Percentiles rank a stretch among this genome's conserved stretches.
phyloP scores from a whole-genome alignment of 2,329 filamentous ascomycete genomes.

The Xylogone sp. region DNA sequence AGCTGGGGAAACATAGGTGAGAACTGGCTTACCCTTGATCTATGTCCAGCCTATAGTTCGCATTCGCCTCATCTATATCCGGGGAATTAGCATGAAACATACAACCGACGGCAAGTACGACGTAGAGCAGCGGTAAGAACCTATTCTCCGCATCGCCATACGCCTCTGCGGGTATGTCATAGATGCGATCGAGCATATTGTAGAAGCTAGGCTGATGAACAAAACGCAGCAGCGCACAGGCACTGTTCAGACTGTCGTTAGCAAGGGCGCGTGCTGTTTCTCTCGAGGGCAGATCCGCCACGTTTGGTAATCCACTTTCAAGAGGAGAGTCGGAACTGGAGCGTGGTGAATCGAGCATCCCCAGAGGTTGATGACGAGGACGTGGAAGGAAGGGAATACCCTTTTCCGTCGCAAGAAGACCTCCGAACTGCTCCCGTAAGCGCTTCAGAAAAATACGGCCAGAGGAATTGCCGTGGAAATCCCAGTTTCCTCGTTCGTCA shows the following conservation, averaged over 20 bases:
- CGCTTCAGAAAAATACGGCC: constrained; percentile 83
- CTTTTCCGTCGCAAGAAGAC: constrained; percentile 62
- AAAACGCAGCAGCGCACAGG: constrained; percentile 60
- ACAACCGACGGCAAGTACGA: constrained; percentile 68
- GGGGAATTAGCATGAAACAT: constrained; percentile 61
- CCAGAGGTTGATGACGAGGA: constrained; percentile 58
- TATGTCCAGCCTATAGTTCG: constrained; percentile 46
- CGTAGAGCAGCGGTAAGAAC: constrained; percentile 68
- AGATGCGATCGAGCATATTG: constrained; percentile 71
- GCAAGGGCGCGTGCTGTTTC: constrained; percentile 51
- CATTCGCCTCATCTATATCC: constrained; percentile 37
- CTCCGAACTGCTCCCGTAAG: constrained; percentile 83
- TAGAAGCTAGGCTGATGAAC: constrained; percentile 82
- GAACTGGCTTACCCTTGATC: constrained; percentile 50
- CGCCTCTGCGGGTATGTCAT: constrained; percentile 61
- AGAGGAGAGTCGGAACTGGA: constrained; percentile 25
- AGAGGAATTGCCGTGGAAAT: constrained; percentile 92
- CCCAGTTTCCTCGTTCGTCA: constrained; percentile 87
- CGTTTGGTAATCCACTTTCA: constrained; percentile 24
- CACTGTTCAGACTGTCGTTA: constrained; percentile 52
- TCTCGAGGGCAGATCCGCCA: constrained; percentile 65
- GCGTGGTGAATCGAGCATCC: constrained; percentile 24
- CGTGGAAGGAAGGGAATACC: constrained; percentile 53
- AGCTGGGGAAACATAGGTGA: no score
- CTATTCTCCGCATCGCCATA: constrained; percentile 62